Conservation (phyloP, 2,329 filamentous ascomycete species). For the Ascochyta clinopodiicola region DNA sequence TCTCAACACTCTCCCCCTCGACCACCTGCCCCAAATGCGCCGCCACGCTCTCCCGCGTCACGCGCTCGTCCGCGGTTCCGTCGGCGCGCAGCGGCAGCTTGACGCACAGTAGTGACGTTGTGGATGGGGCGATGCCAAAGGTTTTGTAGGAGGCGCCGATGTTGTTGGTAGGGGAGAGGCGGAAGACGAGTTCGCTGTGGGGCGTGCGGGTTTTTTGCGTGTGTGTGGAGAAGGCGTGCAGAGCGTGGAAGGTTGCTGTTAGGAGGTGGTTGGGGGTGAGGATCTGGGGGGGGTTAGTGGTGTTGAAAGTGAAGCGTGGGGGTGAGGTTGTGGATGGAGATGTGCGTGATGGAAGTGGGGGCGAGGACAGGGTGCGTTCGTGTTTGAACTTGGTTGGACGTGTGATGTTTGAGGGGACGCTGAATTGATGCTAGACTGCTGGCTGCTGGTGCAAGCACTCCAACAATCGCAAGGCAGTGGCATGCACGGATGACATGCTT, state of each 20-base stretch:
- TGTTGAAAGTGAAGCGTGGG: background rate
- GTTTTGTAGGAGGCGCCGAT: conserved; percentile 91
- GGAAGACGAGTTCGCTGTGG: conserved; percentile 86
- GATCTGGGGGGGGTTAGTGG: conserved; percentile 57
- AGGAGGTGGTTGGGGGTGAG: conserved; percentile 76
- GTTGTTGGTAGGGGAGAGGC: conserved; percentile 82
- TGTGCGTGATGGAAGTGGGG: no score
- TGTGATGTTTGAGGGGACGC: no score
- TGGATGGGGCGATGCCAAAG: conserved; percentile 79
- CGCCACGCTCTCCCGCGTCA: conserved; percentile 35
- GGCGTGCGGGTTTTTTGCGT: conserved; percentile 77
- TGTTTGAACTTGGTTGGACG: no score
- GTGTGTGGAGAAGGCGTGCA: conserved; percentile 67
- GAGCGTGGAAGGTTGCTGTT: conserved; percentile 77
- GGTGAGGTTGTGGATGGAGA: background rate
- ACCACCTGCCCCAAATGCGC: conserved; percentile 36
- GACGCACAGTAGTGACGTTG: conserved; percentile 76
- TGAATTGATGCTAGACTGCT: no score
- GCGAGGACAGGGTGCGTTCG: no score
- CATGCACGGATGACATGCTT: no score
- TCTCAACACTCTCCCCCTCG: conserved; percentile 31
- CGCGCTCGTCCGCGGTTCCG: conserved; percentile 1
- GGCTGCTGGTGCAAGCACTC: no score
- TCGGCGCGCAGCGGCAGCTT: conserved; percentile 66
- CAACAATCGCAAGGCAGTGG: no score